These are phyloP conservation scores for Bipolaris sorokiniana DNA, from an alignment of 2,329 filamentous ascomycete genomes.

Conservation along the genomic window DNA sequence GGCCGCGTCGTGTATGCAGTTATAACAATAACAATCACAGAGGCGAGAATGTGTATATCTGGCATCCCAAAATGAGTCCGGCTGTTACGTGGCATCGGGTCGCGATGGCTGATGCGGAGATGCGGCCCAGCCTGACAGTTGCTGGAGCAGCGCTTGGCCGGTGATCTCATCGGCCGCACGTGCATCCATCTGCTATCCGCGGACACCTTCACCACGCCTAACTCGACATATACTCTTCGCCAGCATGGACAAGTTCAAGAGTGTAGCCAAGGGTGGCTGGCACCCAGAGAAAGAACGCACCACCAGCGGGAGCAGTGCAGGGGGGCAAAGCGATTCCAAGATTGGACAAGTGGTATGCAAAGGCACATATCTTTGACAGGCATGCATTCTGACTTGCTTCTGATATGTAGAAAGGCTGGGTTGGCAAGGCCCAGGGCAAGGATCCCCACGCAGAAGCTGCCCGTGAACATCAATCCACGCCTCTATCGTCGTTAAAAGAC, in stretches of 20 bases:
- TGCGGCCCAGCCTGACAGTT: conserved; percentile 5
- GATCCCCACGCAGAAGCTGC: conserved; percentile 47
- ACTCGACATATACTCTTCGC: conserved; percentile 12
- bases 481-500: conserved; percentile 74
- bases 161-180: conserved; percentile 33
- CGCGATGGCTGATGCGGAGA: background rate
- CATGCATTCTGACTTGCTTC: conserved; percentile 14
- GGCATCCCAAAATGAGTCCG: background rate
- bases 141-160: conserved; percentile 21
- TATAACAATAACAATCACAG: background rate
- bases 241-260: conserved; percentile 46
- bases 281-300: conserved; percentile 46
- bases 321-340: conserved; percentile 57
- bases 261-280: conserved; percentile 57
- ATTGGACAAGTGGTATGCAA: conserved; percentile 60
- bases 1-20: background rate
- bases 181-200: conserved; percentile 14
- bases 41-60: background rate
- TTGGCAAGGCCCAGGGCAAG: conserved; percentile 59
- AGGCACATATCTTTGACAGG: conserved; percentile 32
- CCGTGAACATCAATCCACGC: conserved; percentile 62
- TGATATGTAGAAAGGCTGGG: conserved; percentile 60
- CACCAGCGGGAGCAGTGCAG: conserved; percentile 11
- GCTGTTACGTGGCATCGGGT: background rate
- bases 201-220: conserved; percentile 17